Conservation (phyloP, 2,329 filamentous ascomycete genomes). For the Aspergillus thermomutatus region DNA sequence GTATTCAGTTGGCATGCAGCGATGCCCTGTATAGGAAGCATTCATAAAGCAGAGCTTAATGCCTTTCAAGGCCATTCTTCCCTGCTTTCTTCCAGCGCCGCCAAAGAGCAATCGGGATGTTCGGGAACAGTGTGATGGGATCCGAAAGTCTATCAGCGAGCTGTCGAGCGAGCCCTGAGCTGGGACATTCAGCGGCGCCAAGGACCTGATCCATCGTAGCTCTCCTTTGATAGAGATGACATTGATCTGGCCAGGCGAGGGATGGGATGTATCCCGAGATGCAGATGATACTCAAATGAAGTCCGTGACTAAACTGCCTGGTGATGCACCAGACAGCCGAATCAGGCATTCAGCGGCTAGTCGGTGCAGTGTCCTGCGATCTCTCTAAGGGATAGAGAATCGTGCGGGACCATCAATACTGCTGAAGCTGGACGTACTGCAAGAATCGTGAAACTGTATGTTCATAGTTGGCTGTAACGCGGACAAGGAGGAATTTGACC, state of each 20-base stretch:
- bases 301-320: not conserved
- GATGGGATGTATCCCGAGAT: not conserved
- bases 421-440: conserved; percentile 10
- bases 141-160: not conserved
- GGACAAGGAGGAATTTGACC: conserved; percentile 9
- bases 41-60: too few relatives aligned
- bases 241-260: not conserved
- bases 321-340: conserved; percentile 10
- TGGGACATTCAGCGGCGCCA: not conserved
- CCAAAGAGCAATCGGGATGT: not conserved
- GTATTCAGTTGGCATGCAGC: too few relatives aligned
- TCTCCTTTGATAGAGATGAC: conserved; percentile 3
- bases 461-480: not conserved
- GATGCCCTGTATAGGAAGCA: too few relatives aligned
- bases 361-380: conserved; percentile 7
- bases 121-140: not conserved
- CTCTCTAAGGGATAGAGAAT: conserved; percentile 2
- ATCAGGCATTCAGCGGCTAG: not conserved
- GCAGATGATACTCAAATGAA: not conserved
- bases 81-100: not conserved
- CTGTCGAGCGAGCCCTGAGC: not conserved
- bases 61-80: too few relatives aligned
- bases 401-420: conserved; percentile 5
- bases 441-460: conserved; percentile 8
- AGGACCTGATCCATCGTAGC: not conserved